These are phyloP conservation scores for Triangularia verruculosa DNA, from an alignment of 2,329 filamentous ascomycete species.

Conservation along the genomic window DNA sequence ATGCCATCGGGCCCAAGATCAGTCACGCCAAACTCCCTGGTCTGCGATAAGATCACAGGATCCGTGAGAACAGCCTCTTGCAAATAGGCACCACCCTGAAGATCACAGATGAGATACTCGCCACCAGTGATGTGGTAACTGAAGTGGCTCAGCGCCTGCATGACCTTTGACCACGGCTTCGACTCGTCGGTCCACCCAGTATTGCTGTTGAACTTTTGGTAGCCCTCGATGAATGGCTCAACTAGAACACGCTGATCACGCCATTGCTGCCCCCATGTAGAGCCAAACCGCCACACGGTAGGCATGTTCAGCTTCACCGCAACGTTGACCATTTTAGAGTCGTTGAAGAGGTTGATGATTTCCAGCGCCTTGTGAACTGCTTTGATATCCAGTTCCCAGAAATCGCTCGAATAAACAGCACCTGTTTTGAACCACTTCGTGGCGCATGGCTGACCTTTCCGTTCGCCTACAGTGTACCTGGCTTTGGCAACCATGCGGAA, in stretches of 20 bases:
- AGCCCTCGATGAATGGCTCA: constrained; percentile 42
- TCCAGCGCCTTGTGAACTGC: constrained; percentile 36
- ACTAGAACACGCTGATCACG: constrained; percentile 25
- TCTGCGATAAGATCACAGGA: constrained; percentile 41
- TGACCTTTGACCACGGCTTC: constrained; percentile 34
- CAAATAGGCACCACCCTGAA: constrained; percentile 42
- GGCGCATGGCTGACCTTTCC: constrained; percentile 36
- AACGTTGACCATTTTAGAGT: constrained; percentile 32
- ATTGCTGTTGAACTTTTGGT: constrained; percentile 46
- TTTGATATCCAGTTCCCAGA: constrained; percentile 39
- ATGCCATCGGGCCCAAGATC: constrained; percentile 41
- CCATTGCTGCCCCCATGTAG: background rate
- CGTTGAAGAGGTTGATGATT: constrained; percentile 38
- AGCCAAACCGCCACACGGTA: constrained; percentile 32
- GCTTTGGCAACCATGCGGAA: constrained; percentile 33
- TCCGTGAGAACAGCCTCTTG: constrained; percentile 38
- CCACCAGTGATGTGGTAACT: constrained; percentile 40
- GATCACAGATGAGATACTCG: constrained; percentile 39
- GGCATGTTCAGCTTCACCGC: constrained; percentile 38
- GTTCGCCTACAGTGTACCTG: constrained; percentile 31
- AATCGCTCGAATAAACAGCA: constrained; percentile 33
- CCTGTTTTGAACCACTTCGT: constrained; percentile 41
- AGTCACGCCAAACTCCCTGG: constrained; percentile 37
- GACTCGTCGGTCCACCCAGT: constrained; percentile 36
- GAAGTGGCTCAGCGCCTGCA: constrained; percentile 45